Evolutionary conservation across 2,329 filamentous ascomycete genomes (phyloP), one percentile per base, ranked within the genome.

Genomic region (Penicillium occitanis): DNA sequence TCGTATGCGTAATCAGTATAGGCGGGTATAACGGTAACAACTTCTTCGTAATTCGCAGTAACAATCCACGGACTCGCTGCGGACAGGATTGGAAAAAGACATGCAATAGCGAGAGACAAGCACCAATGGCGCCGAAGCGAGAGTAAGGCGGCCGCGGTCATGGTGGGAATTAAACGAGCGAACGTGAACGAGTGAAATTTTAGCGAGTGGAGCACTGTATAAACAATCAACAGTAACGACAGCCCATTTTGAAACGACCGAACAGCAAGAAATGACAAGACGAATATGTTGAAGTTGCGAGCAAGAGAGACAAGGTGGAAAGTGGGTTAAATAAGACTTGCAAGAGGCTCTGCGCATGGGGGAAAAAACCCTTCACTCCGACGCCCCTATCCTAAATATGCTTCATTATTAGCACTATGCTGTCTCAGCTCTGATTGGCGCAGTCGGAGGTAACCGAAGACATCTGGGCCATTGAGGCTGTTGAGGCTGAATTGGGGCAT

Each of bases 31-130:
- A 70, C 72, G 10, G 57, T 55, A 35, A 66, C 22, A 8, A 67
- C 60, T 50, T 69, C 64, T 64, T 75, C 68, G 30, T 72, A 75
- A 61, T 68, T 61, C 42, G 73, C 70, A 3, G 74, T 76, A 40
- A 72, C 71, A 30, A 76, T 72, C 74, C 74, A 76, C 10, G 74
- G 74, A 7, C 68, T 69, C 1, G 73, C 73, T 33, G 46, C 35
- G 19, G 55, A 48, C 25, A 59, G 11, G 30, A 57, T 25, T 17
- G 64, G 25, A 68, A 70, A 70, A 65, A 72, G 65, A 10, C 70
- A 68, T 60, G 68, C 60, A 44, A 60, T 61, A 40, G 65, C 66
- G 69, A 71, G 55, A 70, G 53, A 64, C 25, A 74, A 53, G 14
- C 70, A 69, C 69, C 71, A 62, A 44, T 71, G 48, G 28, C 67